Evolutionary conservation across 495 filamentous ascomycete genomes (phyloP).

Genomic region (Venustampulla echinocandica): DNA sequence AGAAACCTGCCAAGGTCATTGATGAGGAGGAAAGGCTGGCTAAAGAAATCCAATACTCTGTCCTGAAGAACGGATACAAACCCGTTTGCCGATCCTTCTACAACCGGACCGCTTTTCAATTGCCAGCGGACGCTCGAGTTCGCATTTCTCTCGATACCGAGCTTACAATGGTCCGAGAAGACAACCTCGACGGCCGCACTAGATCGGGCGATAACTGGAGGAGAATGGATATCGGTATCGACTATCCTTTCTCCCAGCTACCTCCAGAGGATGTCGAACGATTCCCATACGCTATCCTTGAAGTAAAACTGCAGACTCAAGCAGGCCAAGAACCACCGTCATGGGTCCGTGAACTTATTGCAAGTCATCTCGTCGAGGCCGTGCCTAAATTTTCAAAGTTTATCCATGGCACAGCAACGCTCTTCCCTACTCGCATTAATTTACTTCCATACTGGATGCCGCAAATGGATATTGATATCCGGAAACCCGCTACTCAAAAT

Average conservation of each 20-base stretch:
- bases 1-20: conserved; percentile 84
- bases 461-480: conserved; percentile 96
- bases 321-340: conserved; percentile 92
- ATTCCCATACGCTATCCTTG: conserved; percentile 93
- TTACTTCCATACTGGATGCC: conserved; percentile 96
- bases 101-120: conserved; percentile 94
- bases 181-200: conserved; percentile 75
- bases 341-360: conserved; percentile 88
- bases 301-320: conserved; percentile 97
- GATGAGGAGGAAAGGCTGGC: conserved; percentile 84
- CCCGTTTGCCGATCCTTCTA: conserved; percentile 93
- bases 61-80: conserved; percentile 70
- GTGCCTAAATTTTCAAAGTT: conserved; percentile 99
- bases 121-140: conserved; percentile 91
- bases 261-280: conserved; percentile 74
- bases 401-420: conserved; percentile 83
- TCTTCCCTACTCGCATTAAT: conserved; percentile 82
- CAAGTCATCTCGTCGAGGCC: conserved; percentile 91
- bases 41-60: conserved; percentile 85
- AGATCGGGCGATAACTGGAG: conserved; percentile 88
- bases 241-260: conserved; percentile 87
- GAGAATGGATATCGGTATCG: conserved; percentile 94
- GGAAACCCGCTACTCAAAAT: conserved; percentile 74
- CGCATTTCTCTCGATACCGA: conserved; percentile 97
- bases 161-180: conserved; percentile 87